phyloP scores from a whole-genome alignment of 1,284 basidiomycete genomes.

The Wallemia hederae region DNA sequence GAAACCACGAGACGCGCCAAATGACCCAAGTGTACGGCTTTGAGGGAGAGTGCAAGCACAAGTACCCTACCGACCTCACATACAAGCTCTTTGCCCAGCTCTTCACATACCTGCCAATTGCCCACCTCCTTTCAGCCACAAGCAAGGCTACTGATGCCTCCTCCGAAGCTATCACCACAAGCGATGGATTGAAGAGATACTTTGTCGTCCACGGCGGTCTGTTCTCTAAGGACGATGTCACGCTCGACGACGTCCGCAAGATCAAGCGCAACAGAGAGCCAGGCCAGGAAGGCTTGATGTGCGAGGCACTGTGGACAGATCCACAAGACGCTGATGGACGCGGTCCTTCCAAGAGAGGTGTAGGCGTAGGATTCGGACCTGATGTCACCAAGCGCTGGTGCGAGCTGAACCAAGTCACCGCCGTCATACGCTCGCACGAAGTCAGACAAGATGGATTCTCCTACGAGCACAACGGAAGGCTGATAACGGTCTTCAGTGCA shows the following conservation, averaged over 20 bases:
- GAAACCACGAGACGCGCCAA: constrained; percentile 90
- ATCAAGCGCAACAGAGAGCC: constrained; percentile 72
- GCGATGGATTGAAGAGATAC: constrained; percentile 56
- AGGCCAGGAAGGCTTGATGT: constrained; percentile 84
- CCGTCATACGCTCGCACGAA: constrained; percentile 85
- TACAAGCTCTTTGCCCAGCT: constrained; percentile 62
- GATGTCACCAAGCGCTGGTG: constrained; percentile 76
- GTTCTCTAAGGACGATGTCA: constrained; percentile 79
- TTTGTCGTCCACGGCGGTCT: constrained; percentile 91
- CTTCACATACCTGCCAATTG: constrained; percentile 71
- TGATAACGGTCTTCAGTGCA: constrained; percentile 60
- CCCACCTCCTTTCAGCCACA: constrained; percentile 52
- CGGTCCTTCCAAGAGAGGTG: constrained; percentile 86
- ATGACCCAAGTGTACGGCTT: constrained; percentile 64
- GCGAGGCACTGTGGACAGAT: constrained; percentile 58
- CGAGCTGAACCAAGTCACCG: constrained; percentile 53
- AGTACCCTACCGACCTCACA: constrained; percentile 23
- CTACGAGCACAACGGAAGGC: constrained; percentile 62
- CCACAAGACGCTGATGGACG: constrained; percentile 72
- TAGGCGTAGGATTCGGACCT: constrained; percentile 83
- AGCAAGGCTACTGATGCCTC: constrained; percentile 23
- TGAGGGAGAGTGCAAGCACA: constrained; percentile 85
- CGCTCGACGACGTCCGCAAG: constrained; percentile 66
- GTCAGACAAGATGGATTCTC: constrained; percentile 64
- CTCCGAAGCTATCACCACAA: constrained; percentile 34